Conservation (phyloP, 805 yeast genomes). For the Zygotorulaspora danielsina region DNA sequence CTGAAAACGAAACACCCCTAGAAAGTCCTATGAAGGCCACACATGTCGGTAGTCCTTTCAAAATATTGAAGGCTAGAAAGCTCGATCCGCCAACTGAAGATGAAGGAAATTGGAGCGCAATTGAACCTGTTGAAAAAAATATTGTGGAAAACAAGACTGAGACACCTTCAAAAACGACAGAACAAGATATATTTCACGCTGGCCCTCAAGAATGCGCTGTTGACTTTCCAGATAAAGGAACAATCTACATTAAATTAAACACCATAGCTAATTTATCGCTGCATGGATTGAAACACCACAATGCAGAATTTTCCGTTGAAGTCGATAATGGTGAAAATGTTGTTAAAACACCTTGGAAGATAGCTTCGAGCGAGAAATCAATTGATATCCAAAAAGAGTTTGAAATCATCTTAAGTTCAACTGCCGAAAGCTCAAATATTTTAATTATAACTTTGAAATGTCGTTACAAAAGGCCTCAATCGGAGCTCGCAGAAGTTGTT, state of each 20-base stretch:
- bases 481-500: conserved; percentile 51
- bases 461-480: conserved; percentile 42
- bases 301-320: conserved; percentile 49
- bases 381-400: conserved; percentile 64
- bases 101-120: not conserved
- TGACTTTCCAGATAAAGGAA: conserved; percentile 38
- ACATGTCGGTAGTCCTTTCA: conserved; percentile 33
- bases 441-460: conserved; percentile 72
- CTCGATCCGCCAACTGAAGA: conserved; percentile 1
- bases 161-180: not conserved
- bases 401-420: conserved; percentile 45
- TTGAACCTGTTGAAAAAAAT: not conserved
- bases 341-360: conserved; percentile 55
- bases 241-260: conserved; percentile 49
- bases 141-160: not conserved
- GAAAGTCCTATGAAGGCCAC: conserved; percentile 14
- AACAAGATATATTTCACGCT: not conserved
- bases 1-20: conserved; percentile 6
- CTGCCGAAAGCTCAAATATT: conserved; percentile 43
- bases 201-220: not conserved
- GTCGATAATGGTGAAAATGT: conserved; percentile 80
- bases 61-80: conserved; percentile 17
- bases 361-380: conserved; percentile 27
- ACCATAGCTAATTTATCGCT: conserved; percentile 45
- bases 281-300: conserved; percentile 43